These are phyloP conservation scores for Stephania yunnanensis DNA, from an alignment of 164 flowering plant species.

Conservation along the genomic window DNA sequence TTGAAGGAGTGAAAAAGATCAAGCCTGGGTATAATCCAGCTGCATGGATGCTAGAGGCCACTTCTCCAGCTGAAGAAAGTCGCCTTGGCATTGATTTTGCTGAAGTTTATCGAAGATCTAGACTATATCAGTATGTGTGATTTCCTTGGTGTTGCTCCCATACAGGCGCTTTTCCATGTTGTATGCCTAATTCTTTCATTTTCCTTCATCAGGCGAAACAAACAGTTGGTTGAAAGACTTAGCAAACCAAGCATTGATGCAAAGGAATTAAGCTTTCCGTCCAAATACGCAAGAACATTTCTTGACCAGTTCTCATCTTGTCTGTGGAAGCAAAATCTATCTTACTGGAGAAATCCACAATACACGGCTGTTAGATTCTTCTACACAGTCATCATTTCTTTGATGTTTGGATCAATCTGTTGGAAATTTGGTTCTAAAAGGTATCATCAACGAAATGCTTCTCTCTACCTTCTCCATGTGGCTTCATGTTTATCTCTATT, in stretches of 20 bases:
- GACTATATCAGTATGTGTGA: constrained; percentile 57
- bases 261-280: constrained; percentile 69
- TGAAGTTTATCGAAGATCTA: constrained; percentile 62
- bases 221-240: constrained; percentile 64
- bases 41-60: constrained; percentile 96
- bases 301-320: constrained; percentile 73
- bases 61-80: constrained; percentile 66
- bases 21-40: constrained; percentile 84
- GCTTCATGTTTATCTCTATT: not conserved
- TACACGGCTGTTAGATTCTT: constrained; percentile 94
- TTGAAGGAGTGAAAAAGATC: constrained; percentile 83
- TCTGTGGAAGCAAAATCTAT: constrained; percentile 91
- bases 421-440: constrained; percentile 93
- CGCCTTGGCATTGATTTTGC: constrained; percentile 89
- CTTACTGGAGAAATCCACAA: constrained; percentile 97
- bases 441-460: constrained; percentile 24
- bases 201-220: constrained; percentile 52
- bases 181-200: not conserved
- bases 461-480: not conserved
- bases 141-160: not conserved
- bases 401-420: constrained; percentile 94
- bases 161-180: not conserved
- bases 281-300: constrained; percentile 64
- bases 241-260: constrained; percentile 54
- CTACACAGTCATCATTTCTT: constrained; percentile 83